Evolutionary conservation across 306 rosid species (phyloP), one percentile per base, ranked within the genome.

Genomic region (Betula pendula): DNA sequence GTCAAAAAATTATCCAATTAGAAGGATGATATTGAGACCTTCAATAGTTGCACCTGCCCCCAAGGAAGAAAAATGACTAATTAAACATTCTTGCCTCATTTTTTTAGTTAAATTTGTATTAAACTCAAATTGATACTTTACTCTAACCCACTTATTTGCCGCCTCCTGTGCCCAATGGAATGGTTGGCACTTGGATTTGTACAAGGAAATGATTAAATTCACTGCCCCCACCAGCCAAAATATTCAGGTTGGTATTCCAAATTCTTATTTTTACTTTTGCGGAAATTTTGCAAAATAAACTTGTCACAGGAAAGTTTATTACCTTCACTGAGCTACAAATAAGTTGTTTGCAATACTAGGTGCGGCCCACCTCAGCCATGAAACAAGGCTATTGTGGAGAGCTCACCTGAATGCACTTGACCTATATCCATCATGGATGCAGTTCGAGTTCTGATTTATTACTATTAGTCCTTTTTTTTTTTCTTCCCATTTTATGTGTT

Each of bases 281-380:
- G n/a, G n/a, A n/a, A n/a, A n/a, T n/a, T n/a, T n/a, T n/a, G n/a
- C n/a, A n/a, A n/a, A n/a, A n/a, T n/a, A n/a, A n/a, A n/a, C n/a
- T n/a, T n/a, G n/a, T n/a, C n/a, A n/a, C n/a, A n/a, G n/a, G n/a
- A n/a, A n/a, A n/a, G n/a, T n/a, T n/a, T n/a, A n/a, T n/a, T n/a
- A n/a, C n/a, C 8, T 67, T 49, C 33, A 20, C 25, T 33, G 12
- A 31, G 14, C 47, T 20, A 55, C 24, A 24, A 24, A 33, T 20
- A 38, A 31, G n/a, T 15, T 40, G 58, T 68, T 70, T 45, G 33
- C 81, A 87, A 80, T 87, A 73, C 81, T 82, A 82, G 85, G 70
- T 87, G 90, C 16, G 90, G 90, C 25, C 90, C 88, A 77, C 87
- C n/a, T n/a, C 85, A 45, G 80, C 75, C 3, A 87, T 87, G 90